Percentiles rank a stretch among this genome's conserved stretches.
These are phyloP conservation scores for Carnegiea gigantea DNA, from an alignment of 179 eudicot species.

Conservation along the genomic window DNA sequence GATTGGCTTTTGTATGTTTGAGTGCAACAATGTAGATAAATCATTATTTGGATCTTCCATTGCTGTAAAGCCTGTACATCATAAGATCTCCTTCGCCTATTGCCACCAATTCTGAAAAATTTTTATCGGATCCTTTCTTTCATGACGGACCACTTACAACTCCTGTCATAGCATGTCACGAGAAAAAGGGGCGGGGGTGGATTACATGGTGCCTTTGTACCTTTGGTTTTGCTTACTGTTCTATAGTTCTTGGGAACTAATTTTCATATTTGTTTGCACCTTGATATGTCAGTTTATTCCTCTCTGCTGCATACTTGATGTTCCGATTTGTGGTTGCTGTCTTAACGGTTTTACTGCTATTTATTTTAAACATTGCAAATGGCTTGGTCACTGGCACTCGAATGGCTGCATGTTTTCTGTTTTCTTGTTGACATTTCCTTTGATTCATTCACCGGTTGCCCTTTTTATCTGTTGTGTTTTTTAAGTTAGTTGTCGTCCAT, in stretches of 20 bases:
- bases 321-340: background rate
- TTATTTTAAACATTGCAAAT: background rate
- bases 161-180: background rate
- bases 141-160: background rate
- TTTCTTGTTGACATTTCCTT: background rate
- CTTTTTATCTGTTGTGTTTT: background rate
- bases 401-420: background rate
- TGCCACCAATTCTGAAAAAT: background rate
- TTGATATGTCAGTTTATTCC: background rate
- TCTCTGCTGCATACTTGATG: no score
- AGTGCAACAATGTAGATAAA: background rate
- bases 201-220: background rate
- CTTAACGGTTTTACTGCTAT: background rate
- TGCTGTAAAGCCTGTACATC: background rate
- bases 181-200: no score
- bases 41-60: background rate
- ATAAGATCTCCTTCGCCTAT: background rate
- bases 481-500: background rate
- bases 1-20: background rate
- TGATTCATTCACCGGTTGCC: background rate
- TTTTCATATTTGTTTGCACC: no score
- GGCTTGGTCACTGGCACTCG: background rate
- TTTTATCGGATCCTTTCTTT: background rate
- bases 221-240: background rate
- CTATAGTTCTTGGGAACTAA: background rate